Conservation (phyloP, 345 rosid species). For the Syzygium aqueum region DNA sequence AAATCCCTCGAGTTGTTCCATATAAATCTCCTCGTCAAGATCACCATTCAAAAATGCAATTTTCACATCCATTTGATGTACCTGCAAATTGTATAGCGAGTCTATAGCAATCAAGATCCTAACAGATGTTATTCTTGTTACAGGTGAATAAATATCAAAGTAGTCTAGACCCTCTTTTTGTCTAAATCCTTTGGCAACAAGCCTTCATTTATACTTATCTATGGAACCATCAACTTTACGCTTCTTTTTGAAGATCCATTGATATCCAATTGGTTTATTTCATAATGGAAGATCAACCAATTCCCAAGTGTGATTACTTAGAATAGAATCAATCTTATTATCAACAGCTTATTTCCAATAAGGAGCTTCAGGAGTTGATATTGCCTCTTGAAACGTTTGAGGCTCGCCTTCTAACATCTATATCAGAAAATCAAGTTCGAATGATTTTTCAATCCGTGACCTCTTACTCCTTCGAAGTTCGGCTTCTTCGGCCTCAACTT, state of each 20-base stretch:
- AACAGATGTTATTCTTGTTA: neutral
- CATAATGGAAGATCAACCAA: neutral
- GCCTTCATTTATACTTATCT: neutral
- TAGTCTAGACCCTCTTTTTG: neutral
- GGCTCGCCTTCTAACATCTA: rapidly evolving
- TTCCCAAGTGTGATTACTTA: neutral
- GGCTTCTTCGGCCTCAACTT: neutral
- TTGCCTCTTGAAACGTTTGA: neutral
- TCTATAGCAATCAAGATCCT: neutral
- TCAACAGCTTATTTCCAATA: neutral
- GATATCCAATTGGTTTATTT: neutral
- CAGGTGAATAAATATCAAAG: neutral
- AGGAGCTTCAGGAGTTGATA: neutral
- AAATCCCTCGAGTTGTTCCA: neutral
- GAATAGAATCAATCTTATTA: neutral
- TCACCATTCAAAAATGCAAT: neutral
- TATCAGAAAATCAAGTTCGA: neutral
- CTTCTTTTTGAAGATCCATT: neutral
- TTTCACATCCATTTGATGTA: neutral
- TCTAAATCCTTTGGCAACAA: neutral
- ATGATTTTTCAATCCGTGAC: neutral
- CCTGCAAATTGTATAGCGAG: neutral
- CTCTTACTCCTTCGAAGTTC: neutral
- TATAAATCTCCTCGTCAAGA: neutral
- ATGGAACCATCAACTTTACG: neutral